These are phyloP conservation scores for Geotrichum carabidarum DNA, from an alignment of 1,139 yeast species.

Conservation along the genomic window DNA sequence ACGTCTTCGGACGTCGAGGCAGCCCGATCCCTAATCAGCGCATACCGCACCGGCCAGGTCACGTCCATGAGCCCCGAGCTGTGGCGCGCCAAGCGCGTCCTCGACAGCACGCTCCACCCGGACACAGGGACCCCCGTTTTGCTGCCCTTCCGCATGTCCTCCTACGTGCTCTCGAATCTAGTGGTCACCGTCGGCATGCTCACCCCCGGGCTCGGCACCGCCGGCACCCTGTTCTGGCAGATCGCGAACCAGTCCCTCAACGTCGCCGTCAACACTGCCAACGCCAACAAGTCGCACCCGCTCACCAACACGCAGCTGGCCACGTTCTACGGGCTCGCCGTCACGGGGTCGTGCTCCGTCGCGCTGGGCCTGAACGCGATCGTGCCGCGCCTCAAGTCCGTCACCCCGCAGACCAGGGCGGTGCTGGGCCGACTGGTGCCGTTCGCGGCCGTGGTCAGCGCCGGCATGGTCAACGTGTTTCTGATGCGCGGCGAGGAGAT, in stretches of 20 bases:
- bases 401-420: slow-evolving; percentile 63
- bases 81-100: slow-evolving; percentile 81
- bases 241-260: slow-evolving; percentile 92
- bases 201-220: slow-evolving; percentile 84
- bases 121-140: slow-evolving; percentile 92
- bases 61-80: slow-evolving; percentile 65
- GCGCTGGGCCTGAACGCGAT: slow-evolving; percentile 86
- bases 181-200: slow-evolving; percentile 97
- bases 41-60: slow-evolving; percentile 64
- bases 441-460: slow-evolving; percentile 95
- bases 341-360: slow-evolving; percentile 88
- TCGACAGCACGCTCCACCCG: slow-evolving; percentile 88
- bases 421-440: slow-evolving; percentile 85
- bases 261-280: slow-evolving; percentile 94
- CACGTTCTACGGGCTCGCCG: slow-evolving; percentile 80
- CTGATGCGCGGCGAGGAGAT: slow-evolving; percentile 95
- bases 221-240: slow-evolving; percentile 95
- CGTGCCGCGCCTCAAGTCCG: slow-evolving; percentile 70
- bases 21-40: slow-evolving; percentile 59
- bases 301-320: slow-evolving; percentile 69
- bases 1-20: slow-evolving; percentile 56
- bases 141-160: slow-evolving; percentile 93
- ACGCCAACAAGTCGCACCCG: slow-evolving; percentile 93
- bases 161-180: slow-evolving; percentile 85
- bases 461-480: slow-evolving; percentile 90